phyloP scores from a whole-genome alignment of 2,329 filamentous ascomycete genomes.

The Fusarium sp. region DNA sequence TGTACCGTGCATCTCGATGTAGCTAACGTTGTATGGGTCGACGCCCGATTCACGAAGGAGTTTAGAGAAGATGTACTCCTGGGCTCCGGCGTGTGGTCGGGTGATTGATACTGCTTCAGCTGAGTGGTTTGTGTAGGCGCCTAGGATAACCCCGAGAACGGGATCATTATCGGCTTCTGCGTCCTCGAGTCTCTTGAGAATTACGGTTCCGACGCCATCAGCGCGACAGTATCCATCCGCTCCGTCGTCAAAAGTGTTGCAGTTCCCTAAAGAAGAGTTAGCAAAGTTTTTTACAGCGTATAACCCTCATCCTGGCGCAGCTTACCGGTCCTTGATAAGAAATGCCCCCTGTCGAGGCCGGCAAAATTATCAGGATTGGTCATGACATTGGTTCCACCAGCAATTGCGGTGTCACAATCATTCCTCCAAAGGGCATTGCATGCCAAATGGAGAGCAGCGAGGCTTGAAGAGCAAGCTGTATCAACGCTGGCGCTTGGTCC shows the following conservation, averaged over 20 bases:
- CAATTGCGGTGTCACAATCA: conserved; percentile 84
- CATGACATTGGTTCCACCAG: conserved; percentile 78
- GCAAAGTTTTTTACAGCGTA: background rate
- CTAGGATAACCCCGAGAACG: conserved; percentile 40
- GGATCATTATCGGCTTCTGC: conserved; percentile 41
- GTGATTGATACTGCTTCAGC: conserved; percentile 31
- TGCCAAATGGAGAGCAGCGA: conserved; percentile 75
- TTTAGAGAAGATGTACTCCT: conserved; percentile 69
- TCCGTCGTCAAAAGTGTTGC: conserved; percentile 77
- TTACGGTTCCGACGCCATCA: conserved; percentile 78
- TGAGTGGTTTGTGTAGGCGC: conserved; percentile 42
- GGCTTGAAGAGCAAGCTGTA: conserved; percentile 83
- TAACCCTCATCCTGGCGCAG: background rate
- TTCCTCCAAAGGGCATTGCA: conserved; percentile 74
- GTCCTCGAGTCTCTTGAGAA: conserved; percentile 73
- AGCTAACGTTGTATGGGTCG: conserved; percentile 82
- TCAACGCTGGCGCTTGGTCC: conserved; percentile 79
- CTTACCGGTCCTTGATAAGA: conserved; percentile 62
- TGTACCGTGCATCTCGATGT: conserved; percentile 92
- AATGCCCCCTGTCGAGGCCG: conserved; percentile 72
- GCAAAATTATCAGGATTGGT: conserved; percentile 75
- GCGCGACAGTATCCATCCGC: conserved; percentile 88
- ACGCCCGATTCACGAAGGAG: conserved; percentile 76
- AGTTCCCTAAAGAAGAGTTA: conserved; percentile 7
- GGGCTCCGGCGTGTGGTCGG: conserved; percentile 78